These are phyloP conservation scores for Botrytis deweyae DNA, from an alignment of 2,329 filamentous ascomycete genomes.

Conservation along the genomic window DNA sequence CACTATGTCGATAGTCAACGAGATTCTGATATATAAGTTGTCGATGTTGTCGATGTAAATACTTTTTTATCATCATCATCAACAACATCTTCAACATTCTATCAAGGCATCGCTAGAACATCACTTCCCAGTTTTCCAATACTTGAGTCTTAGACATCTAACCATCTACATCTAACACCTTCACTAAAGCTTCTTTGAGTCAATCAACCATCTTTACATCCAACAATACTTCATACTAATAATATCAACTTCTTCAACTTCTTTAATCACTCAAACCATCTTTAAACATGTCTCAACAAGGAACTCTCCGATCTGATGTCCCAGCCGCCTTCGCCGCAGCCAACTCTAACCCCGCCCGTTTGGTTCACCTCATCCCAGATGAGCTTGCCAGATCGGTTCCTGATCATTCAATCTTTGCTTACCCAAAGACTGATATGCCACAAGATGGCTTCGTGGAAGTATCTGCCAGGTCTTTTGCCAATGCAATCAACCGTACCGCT, in stretches of 20 bases:
- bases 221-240: slow-evolving; percentile 14
- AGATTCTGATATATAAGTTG: slow-evolving; percentile 12
- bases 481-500: slow-evolving; percentile 29
- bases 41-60: slow-evolving; percentile 1
- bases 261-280: slow-evolving; percentile 10
- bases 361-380: slow-evolving; percentile 30
- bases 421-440: slow-evolving; percentile 24
- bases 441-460: slow-evolving; percentile 32
- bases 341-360: slow-evolving; percentile 22
- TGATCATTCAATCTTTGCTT: slow-evolving; percentile 30
- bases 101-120: slow-evolving; percentile 6
- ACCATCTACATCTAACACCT: slow-evolving; percentile 1
- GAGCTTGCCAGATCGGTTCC: slow-evolving; percentile 29
- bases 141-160: slow-evolving; percentile 11
- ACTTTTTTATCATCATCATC: slow-evolving; percentile 14
- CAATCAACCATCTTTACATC: not conserved
- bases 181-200: slow-evolving; percentile 16
- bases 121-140: slow-evolving; percentile 13
- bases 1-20: not conserved
- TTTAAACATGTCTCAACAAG: slow-evolving; percentile 25
- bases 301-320: slow-evolving; percentile 19
- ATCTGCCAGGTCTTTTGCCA: slow-evolving; percentile 28
- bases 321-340: slow-evolving; percentile 18
- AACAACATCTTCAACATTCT: slow-evolving; percentile 14
- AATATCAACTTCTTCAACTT: not conserved